These are phyloP conservation scores for Ormosia semicastrata DNA, from an alignment of 306 rosid species.

Conservation along the genomic window DNA sequence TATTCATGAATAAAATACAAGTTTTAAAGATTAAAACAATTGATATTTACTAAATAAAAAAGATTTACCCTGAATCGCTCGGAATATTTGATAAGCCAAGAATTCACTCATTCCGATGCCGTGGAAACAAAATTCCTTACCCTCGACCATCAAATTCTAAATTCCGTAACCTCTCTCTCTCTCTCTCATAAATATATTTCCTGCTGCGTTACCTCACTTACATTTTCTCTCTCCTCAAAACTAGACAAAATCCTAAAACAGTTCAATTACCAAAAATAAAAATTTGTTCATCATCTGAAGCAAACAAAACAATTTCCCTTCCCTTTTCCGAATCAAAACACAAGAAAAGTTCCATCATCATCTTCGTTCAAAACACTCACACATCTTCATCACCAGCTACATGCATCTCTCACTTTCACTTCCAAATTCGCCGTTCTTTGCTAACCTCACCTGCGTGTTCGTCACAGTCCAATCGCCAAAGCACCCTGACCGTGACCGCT, in stretches of 20 bases:
- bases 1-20: too few relatives aligned
- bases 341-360: neutral
- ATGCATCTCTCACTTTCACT: conserved; percentile 31
- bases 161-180: conserved; percentile 8
- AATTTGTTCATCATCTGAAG: neutral
- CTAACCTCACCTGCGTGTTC: conserved; percentile 5
- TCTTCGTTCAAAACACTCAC: neutral
- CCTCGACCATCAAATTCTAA: conserved; percentile 42
- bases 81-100: conserved; percentile 32
- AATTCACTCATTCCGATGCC: conserved; percentile 41
- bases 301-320: neutral
- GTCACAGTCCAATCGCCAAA: neutral
- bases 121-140: conserved; percentile 56
- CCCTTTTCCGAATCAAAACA: neutral
- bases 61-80: too few relatives aligned
- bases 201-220: neutral
- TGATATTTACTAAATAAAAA: too few relatives aligned
- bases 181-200: neutral
- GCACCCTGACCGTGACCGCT: conserved; percentile 29
- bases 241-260: neutral
- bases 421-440: neutral
- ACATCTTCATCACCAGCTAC: neutral
- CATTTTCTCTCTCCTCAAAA: conserved; percentile 4
- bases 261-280: neutral
- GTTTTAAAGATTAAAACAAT: too few relatives aligned